phyloP scores from a whole-genome alignment of 179 eudicot species.

The Nepenthes alata region DNA sequence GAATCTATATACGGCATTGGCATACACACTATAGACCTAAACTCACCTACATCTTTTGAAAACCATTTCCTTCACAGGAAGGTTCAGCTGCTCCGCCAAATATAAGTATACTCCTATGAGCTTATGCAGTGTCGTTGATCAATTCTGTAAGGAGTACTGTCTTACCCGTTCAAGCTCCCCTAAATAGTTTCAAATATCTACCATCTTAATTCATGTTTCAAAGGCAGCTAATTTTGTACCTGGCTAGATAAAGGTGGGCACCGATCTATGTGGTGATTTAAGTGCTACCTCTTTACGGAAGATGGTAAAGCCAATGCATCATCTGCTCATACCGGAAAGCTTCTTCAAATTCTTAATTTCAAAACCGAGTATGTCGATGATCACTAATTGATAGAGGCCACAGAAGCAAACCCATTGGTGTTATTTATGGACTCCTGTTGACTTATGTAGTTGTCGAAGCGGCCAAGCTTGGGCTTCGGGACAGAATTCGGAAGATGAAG shows the following conservation, averaged over 20 bases:
- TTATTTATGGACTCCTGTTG: slow-evolving; percentile 27
- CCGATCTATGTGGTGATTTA: neutral
- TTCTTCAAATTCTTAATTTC: no score
- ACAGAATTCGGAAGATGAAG: slow-evolving; percentile 44
- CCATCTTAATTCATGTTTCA: neutral
- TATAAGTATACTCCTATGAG: slow-evolving; percentile 1
- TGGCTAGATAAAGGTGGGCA: neutral
- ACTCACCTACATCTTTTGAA: neutral
- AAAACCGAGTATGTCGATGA: neutral
- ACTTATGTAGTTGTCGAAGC: slow-evolving; percentile 37
- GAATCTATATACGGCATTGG: no score
- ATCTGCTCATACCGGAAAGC: no score
- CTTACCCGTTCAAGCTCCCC: slow-evolving; percentile 7
- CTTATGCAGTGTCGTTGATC: slow-evolving; percentile 7
- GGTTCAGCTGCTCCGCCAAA: slow-evolving; percentile 6
- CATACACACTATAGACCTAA: no score
- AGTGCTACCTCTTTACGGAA: no score
- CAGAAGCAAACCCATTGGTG: slow-evolving; percentile 42
- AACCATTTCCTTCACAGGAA: slow-evolving; percentile 8
- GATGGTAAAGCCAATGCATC: neutral
- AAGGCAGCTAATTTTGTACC: slow-evolving; percentile 1
- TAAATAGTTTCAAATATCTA: slow-evolving; percentile 2
- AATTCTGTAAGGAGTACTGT: slow-evolving; percentile 6
- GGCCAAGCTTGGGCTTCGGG: slow-evolving; percentile 23
- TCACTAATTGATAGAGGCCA: slow-evolving; percentile 56